These are phyloP conservation scores for Eustoma russellianum DNA, from an alignment of 257 asterid genomes.

Conservation along the genomic window DNA sequence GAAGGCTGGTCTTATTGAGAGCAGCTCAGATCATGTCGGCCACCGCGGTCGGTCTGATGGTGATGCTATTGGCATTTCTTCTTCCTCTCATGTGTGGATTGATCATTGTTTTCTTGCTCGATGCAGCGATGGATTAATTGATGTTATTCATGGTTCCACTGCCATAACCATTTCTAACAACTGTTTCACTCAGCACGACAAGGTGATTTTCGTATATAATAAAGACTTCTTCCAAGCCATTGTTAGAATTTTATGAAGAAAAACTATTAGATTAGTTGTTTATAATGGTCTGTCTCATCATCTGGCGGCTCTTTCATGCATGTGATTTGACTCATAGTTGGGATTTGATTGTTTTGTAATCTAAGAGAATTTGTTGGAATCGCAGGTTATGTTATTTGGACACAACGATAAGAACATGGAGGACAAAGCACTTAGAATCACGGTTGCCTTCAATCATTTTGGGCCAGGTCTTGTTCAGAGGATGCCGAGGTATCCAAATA, in stretches of 20 bases:
- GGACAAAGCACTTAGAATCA: slow-evolving; percentile 58
- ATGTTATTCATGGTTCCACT: slow-evolving; percentile 74
- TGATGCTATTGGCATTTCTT: slow-evolving; percentile 55
- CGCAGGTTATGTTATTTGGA: slow-evolving; percentile 54
- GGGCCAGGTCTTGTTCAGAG: slow-evolving; percentile 85
- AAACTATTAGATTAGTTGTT: too few species aligned
- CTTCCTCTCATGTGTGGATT: slow-evolving; percentile 57
- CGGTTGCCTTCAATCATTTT: slow-evolving; percentile 73
- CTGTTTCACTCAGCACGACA: slow-evolving; percentile 72
- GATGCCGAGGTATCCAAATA: slow-evolving; percentile 52
- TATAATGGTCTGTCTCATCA: too few species aligned
- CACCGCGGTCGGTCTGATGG: slow-evolving; percentile 68
- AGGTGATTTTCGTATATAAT: slow-evolving; percentile 29
- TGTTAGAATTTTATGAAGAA: background rate
- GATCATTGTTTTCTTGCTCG: slow-evolving; percentile 74
- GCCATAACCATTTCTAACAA: slow-evolving; percentile 74
- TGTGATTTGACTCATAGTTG: background rate
- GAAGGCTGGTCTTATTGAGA: slow-evolving; percentile 37
- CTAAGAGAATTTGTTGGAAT: background rate
- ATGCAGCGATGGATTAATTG: slow-evolving; percentile 60
- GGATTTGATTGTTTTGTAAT: background rate
- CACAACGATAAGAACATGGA: slow-evolving; percentile 48
- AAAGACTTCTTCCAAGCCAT: too few species aligned
- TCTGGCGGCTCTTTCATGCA: too few species aligned
- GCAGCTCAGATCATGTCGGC: slow-evolving; percentile 44